Evolutionary conservation across 805 yeast species (phyloP).

Genomic region (Teunomyces aglyptinius): DNA sequence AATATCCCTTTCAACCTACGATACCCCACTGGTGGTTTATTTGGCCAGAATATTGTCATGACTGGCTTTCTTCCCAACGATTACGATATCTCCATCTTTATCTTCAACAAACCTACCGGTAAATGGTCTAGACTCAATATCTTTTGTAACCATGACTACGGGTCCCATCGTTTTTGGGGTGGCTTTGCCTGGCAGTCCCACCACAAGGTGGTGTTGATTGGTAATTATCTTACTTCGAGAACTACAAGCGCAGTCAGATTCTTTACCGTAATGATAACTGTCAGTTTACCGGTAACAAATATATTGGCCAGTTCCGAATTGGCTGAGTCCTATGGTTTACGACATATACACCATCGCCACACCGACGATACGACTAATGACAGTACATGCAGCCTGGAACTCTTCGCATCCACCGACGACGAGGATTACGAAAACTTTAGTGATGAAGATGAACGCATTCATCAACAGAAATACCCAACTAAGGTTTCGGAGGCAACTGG

Average conservation of each 20-base stretch:
- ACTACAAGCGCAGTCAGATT: slow-evolving; percentile 48
- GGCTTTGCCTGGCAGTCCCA: slow-evolving; percentile 77
- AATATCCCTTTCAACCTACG: slow-evolving; percentile 48
- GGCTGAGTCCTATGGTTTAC: slow-evolving; percentile 18
- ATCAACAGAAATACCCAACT: slow-evolving; percentile 10
- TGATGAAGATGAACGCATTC: slow-evolving; percentile 6
- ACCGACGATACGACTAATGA: slow-evolving; percentile 10
- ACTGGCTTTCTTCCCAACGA: slow-evolving; percentile 56
- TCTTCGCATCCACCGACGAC: slow-evolving; percentile 9
- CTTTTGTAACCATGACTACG: slow-evolving; percentile 49
- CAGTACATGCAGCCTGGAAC: slow-evolving; percentile 10
- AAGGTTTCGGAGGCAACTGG: slow-evolving; percentile 19
- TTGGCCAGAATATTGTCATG: slow-evolving; percentile 64
- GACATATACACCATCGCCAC: neutral
- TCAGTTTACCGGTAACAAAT: slow-evolving; percentile 56
- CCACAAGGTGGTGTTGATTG: slow-evolving; percentile 64
- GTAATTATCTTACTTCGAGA: slow-evolving; percentile 45
- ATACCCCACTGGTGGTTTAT: slow-evolving; percentile 59
- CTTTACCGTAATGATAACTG: slow-evolving; percentile 48
- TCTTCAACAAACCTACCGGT: slow-evolving; percentile 52
- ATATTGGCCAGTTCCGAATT: slow-evolving; percentile 43
- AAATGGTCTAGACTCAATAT: slow-evolving; percentile 65
- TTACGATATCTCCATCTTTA: slow-evolving; percentile 45
- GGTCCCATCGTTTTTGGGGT: slow-evolving; percentile 62
- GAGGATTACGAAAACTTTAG: slow-evolving; percentile 14